A percentile compares a stretch with the other conserved stretches of the same genome.
These are phyloP conservation scores for Pseudocercospora macadamiae DNA, from an alignment of 2,329 filamentous ascomycete species.

Conservation along the genomic window DNA sequence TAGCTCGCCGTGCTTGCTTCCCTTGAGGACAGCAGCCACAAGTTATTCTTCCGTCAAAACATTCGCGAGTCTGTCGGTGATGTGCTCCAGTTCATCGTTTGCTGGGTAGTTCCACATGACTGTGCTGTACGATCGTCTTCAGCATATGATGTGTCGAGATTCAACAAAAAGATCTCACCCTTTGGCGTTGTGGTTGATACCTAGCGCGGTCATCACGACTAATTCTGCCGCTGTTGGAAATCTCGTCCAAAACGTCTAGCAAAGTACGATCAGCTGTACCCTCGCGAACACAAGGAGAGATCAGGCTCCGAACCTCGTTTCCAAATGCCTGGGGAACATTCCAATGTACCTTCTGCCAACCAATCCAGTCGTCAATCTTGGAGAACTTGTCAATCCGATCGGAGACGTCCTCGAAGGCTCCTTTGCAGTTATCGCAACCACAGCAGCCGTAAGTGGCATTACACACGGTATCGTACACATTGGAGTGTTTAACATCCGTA, in stretches of 20 bases:
- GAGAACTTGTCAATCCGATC: slow-evolving; percentile 47
- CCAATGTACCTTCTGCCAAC: slow-evolving; percentile 51
- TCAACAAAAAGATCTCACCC: slow-evolving; percentile 31
- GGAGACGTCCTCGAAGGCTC: slow-evolving; percentile 55
- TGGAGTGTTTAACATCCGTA: slow-evolving; percentile 57
- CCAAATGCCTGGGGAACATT: slow-evolving; percentile 55
- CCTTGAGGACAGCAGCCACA: slow-evolving; percentile 42
- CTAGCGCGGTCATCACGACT: slow-evolving; percentile 51
- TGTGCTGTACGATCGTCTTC: slow-evolving; percentile 28
- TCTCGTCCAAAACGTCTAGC: slow-evolving; percentile 49
- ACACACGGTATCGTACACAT: slow-evolving; percentile 58
- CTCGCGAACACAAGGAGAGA: too few relatives aligned
- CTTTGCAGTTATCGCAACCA: slow-evolving; percentile 63
- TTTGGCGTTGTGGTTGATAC: slow-evolving; percentile 54
- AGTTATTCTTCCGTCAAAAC: slow-evolving; percentile 41
- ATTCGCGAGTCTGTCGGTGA: slow-evolving; percentile 44
- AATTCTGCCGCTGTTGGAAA: slow-evolving; percentile 50
- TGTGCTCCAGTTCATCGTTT: slow-evolving; percentile 38
- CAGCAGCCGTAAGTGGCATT: slow-evolving; percentile 64
- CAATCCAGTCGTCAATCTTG: slow-evolving; percentile 45
- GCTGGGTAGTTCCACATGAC: slow-evolving; percentile 55
- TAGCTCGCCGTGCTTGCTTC: slow-evolving; percentile 28
- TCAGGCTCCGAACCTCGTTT: slow-evolving; percentile 37
- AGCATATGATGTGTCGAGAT: not conserved
- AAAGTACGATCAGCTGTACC: too few relatives aligned